Evolutionary conservation across 495 filamentous ascomycete species (phyloP).

Genomic region (Xylaria telfairii): DNA sequence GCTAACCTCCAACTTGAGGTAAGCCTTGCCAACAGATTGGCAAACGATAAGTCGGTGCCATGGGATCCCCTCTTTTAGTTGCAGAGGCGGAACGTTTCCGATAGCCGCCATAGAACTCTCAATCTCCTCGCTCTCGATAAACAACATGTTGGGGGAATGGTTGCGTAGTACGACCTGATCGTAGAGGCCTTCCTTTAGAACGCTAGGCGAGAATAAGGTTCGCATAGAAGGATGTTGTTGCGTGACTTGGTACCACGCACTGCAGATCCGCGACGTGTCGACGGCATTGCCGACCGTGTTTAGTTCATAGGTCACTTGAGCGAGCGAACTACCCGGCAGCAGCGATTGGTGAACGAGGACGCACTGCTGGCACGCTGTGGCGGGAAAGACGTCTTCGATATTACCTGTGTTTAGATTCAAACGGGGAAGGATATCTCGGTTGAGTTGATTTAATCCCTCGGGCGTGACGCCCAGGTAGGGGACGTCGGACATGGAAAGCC

Average conservation of each 20-base stretch:
- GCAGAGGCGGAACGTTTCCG: slow-evolving; percentile 46
- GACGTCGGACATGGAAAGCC: slow-evolving; percentile 65
- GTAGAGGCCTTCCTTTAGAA: slow-evolving; percentile 47
- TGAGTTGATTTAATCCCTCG: slow-evolving; percentile 59
- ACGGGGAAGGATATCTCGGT: slow-evolving; percentile 53
- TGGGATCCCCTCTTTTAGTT: slow-evolving; percentile 44
- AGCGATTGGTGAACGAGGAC: slow-evolving; percentile 66
- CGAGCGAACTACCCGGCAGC: slow-evolving; percentile 63
- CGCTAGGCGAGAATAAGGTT: slow-evolving; percentile 52
- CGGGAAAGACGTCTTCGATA: slow-evolving; percentile 65
- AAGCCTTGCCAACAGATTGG: slow-evolving; percentile 47
- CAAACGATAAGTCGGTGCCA: slow-evolving; percentile 55
- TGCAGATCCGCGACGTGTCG: slow-evolving; percentile 50
- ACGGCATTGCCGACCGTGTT: slow-evolving; percentile 42
- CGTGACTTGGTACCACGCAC: slow-evolving; percentile 51
- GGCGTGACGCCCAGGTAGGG: slow-evolving; percentile 68
- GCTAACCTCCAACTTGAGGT: slow-evolving; percentile 54
- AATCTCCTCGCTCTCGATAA: slow-evolving; percentile 49
- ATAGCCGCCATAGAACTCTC: slow-evolving; percentile 51
- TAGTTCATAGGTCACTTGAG: slow-evolving; percentile 67
- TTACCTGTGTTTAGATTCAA: slow-evolving; percentile 55
- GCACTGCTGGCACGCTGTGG: slow-evolving; percentile 71
- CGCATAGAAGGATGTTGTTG: slow-evolving; percentile 48
- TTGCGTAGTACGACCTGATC: slow-evolving; percentile 51
- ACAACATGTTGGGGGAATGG: slow-evolving; percentile 54